These are phyloP conservation scores for Coniophora puteana DNA, from an alignment of 1,284 basidiomycete genomes.

Conservation along the genomic window DNA sequence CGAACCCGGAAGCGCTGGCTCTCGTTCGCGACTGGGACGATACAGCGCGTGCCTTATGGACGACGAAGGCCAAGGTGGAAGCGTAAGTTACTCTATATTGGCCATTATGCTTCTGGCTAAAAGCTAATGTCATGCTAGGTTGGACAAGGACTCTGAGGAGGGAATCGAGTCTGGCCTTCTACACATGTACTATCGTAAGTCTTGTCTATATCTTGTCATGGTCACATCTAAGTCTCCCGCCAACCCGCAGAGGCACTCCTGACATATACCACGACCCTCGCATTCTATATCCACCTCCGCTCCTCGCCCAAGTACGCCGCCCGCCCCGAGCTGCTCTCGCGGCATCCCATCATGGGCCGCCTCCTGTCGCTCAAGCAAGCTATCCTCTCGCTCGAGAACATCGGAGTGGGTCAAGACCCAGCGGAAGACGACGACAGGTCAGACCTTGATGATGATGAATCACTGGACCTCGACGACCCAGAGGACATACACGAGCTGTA, in stretches of 20 bases:
- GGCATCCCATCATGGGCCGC: slow-evolving; percentile 79
- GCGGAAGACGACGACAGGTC: slow-evolving; percentile 46
- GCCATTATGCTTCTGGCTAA: too few species aligned
- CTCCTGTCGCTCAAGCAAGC: slow-evolving; percentile 86
- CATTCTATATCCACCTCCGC: slow-evolving; percentile 91
- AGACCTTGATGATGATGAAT: slow-evolving; percentile 32
- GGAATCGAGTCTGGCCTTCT: slow-evolving; percentile 58
- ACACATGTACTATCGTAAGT: slow-evolving; percentile 76
- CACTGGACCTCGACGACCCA: slow-evolving; percentile 27
- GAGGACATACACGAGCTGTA: slow-evolving; percentile 24
- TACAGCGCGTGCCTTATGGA: slow-evolving; percentile 50
- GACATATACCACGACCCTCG: slow-evolving; percentile 87
- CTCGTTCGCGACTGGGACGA: slow-evolving; percentile 77
- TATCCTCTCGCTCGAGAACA: slow-evolving; percentile 77
- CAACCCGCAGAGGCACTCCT: slow-evolving; percentile 70
- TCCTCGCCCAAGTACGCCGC: slow-evolving; percentile 60
- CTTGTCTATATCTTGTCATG: background rate
- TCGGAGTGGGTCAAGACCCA: slow-evolving; percentile 57
- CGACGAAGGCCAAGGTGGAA: slow-evolving; percentile 51
- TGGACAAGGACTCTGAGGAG: slow-evolving; percentile 44
- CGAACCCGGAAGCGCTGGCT: slow-evolving; percentile 76
- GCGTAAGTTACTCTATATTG: slow-evolving; percentile 43
- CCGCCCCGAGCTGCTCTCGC: slow-evolving; percentile 61
- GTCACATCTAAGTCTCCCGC: background rate
- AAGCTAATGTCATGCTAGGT: too few species aligned